phyloP scores from a whole-genome alignment of 2,329 filamentous ascomycete genomes.

The Colletotrichum sidae region DNA sequence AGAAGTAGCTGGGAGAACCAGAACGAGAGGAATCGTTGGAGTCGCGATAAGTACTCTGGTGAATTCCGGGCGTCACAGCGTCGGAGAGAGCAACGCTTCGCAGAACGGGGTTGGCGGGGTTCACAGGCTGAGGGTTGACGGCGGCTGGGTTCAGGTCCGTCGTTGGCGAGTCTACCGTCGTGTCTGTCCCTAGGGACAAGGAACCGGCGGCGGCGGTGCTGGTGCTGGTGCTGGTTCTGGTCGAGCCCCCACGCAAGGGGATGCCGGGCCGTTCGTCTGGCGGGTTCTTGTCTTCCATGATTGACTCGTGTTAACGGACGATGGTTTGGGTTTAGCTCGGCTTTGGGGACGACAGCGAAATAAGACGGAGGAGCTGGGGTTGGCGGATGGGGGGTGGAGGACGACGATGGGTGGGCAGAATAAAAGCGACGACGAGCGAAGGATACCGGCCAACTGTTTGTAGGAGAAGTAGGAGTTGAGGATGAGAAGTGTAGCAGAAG shows the following conservation, averaged over 20 bases:
- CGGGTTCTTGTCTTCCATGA: neutral
- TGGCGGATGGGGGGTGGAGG: neutral
- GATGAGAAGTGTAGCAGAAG: too few relatives aligned
- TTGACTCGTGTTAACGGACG: too few relatives aligned
- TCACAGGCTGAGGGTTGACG: constrained; percentile 28
- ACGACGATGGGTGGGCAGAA: too few relatives aligned
- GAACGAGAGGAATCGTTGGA: constrained; percentile 31
- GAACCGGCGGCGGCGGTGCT: neutral
- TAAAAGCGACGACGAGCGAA: too few relatives aligned
- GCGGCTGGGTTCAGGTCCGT: neutral
- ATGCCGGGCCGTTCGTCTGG: constrained; percentile 7
- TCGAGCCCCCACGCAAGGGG: neutral
- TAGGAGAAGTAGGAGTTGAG: too few relatives aligned
- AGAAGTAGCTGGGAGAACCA: constrained; percentile 42
- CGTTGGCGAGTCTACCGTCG: neutral
- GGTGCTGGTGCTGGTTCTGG: neutral
- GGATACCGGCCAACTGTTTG: too few relatives aligned
- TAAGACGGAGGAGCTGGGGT: too few relatives aligned
- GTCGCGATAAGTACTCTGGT: constrained; percentile 41
- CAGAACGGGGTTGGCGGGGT: constrained; percentile 36
- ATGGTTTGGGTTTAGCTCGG: too few relatives aligned
- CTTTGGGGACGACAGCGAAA: too few relatives aligned
- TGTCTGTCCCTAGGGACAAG: neutral
- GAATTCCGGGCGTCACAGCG: constrained; percentile 46
- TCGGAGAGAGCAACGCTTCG: constrained; percentile 38